A percentile compares a stretch with the other conserved stretches of the same genome.
These are phyloP conservation scores for Larix sibirica DNA, from an alignment of 83 land plant species.

Conservation along the genomic window DNA sequence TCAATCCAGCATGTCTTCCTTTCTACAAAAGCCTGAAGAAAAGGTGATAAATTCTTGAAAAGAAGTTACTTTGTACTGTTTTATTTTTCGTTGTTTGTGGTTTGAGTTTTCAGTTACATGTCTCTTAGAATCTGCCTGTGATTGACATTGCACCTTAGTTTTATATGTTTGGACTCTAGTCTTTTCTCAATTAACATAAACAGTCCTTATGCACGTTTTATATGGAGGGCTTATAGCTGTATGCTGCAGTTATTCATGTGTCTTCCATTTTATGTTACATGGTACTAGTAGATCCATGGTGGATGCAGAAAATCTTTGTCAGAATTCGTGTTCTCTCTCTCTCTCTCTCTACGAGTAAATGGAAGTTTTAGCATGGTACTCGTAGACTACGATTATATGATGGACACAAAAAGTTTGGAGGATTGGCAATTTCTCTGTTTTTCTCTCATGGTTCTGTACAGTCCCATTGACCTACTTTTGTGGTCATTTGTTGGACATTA, in stretches of 20 bases:
- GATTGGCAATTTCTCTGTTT: too few species aligned
- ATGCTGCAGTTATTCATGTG: background rate
- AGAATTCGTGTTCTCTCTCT: background rate
- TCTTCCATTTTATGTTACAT: background rate
- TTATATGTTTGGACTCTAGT: background rate
- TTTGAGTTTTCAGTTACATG: background rate
- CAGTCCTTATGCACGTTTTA: background rate
- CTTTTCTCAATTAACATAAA: background rate
- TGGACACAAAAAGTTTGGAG: too few species aligned
- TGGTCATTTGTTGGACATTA: too few species aligned
- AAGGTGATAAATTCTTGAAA: background rate
- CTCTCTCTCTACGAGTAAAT: background rate
- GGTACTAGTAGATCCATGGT: background rate
- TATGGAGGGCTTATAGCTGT: background rate
- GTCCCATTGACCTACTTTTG: too few species aligned
- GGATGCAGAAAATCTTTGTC: background rate
- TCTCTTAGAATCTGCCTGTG: background rate
- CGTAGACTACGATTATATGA: too few species aligned
- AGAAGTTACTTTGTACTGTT: background rate
- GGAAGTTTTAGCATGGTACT: background rate
- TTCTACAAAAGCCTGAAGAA: background rate
- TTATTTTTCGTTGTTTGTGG: background rate
- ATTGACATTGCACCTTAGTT: background rate
- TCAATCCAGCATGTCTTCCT: constrained; percentile 14
- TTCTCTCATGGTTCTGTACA: too few species aligned